Conservation (phyloP, 176 grass and related monocot genomes). For the Triticum dicoccoides region DNA sequence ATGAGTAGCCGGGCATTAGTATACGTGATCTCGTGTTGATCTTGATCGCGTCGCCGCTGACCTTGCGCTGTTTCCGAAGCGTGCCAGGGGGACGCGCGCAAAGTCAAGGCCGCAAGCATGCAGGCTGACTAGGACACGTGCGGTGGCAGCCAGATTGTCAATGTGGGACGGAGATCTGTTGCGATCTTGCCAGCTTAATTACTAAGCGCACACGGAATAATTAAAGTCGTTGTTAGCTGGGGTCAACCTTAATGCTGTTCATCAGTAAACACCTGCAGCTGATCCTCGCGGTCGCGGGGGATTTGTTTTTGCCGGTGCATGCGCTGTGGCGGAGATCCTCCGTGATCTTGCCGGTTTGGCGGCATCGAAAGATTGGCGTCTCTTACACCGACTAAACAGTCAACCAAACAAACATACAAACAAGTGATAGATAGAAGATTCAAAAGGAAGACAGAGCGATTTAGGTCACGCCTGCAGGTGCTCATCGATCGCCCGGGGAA, state of each 20-base stretch:
- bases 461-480: not conserved
- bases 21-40: not conserved
- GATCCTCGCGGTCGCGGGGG: not conserved
- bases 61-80: not conserved
- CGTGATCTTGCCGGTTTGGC: not conserved
- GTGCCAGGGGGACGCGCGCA: not conserved
- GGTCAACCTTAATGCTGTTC: conserved; percentile 17
- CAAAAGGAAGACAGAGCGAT: not conserved
- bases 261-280: conserved; percentile 20
- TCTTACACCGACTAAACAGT: not conserved
- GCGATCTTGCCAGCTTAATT: conserved; percentile 15
- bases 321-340: not conserved
- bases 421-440: not conserved
- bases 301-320: not conserved
- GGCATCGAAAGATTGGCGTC: not conserved
- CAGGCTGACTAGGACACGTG: conserved; percentile 18
- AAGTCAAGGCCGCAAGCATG: conserved; percentile 7
- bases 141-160: not conserved
- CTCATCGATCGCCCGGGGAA: not conserved
- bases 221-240: not conserved
- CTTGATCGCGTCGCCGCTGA: not conserved
- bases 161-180: not conserved
- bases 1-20: not conserved
- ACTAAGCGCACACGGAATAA: not conserved
- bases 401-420: not conserved